Base-by-base conservation (phyloP, 2,329 filamentous ascomycete genomes). In the Scedosporium boydii region DNA sequence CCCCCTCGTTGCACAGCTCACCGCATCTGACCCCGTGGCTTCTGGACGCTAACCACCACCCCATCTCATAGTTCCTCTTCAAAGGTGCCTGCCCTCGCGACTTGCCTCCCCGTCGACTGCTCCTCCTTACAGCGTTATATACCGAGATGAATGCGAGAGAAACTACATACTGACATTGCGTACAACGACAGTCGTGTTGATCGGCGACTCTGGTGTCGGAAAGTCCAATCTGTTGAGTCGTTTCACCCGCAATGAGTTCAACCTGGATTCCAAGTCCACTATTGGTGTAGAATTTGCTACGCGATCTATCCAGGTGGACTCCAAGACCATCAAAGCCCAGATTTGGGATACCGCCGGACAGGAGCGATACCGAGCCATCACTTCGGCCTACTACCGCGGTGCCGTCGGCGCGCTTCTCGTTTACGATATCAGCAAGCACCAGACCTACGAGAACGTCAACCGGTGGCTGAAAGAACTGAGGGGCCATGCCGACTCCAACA, bases 171-270 rank as follows among this genome's bases (percentile, higher is more conserved):
- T 55, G 27, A 56, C 27, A 38, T 60, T 62, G 58, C 26, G 29
- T 53, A 59, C 61, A 58, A 61, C 66, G n/a, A 67, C 74, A 96
- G 93, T 98, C 75, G 95, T 99, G 76, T 84, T 99, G 77, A 99
- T 99, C 76, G 95, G 95, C 86, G 95, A 99, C 82, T 97, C 93
- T 70, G 95, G 95, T 72, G 95, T 99, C 79, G 95, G 95, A 82
- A 99, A 99, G 85, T 99, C 95, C 82, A 99, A 99, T 82, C 91
- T 99, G 71, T 85, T 99, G 80, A 97, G 93, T 81, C 90, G 96
- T 79, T 99, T 99, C 86, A 98, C 95, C 71, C 92, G 95, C 76
- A 98, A 99, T 79, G 95, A 99, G 81, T 99, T 99, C 89, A 98
- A 98, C 81, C 86, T 98, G 69, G 95, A 99, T 80, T 96, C 93